A percentile compares a stretch with the other conserved stretches of the same genome.
These are phyloP conservation scores for Hypoxylon perforatum DNA, from an alignment of 495 filamentous ascomycete species.

Conservation along the genomic window DNA sequence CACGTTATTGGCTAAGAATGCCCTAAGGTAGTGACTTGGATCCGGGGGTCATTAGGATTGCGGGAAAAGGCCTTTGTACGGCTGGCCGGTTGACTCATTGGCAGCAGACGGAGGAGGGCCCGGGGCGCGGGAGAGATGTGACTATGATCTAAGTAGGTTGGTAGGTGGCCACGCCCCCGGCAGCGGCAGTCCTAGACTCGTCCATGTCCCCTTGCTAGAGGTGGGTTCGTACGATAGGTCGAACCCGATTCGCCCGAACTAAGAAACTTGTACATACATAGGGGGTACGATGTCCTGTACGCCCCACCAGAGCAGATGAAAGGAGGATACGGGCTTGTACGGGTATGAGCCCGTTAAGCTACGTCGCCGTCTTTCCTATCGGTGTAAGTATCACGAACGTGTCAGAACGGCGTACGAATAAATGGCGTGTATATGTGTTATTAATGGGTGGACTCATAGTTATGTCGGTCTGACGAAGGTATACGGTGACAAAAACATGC, in stretches of 20 bases:
- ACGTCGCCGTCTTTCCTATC: constrained; percentile 19
- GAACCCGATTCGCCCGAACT: constrained; percentile 29
- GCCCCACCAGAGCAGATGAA: constrained; percentile 19
- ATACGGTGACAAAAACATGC: constrained; percentile 3
- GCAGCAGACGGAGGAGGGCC: constrained; percentile 15
- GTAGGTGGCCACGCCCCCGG: constrained; percentile 13
- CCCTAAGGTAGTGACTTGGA: constrained; percentile 7
- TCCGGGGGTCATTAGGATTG: constrained; percentile 7
- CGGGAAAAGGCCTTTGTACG: constrained; percentile 1
- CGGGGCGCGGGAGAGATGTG: constrained; percentile 21
- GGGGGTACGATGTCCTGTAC: background rate
- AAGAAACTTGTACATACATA: no score
- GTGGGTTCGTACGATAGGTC: constrained; percentile 10
- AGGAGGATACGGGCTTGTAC: background rate
- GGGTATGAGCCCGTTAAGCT: constrained; percentile 14
- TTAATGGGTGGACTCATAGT: constrained; percentile 3
- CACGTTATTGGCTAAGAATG: constrained; percentile 25
- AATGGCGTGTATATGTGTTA: constrained; percentile 13
- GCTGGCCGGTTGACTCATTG: constrained; percentile 42
- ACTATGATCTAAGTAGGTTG: constrained; percentile 13
- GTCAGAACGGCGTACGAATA: constrained; percentile 7
- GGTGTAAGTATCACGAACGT: constrained; percentile 15
- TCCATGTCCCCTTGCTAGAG: constrained; percentile 4
- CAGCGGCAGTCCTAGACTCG: constrained; percentile 14
- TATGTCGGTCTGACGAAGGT: constrained; percentile 24